Evolutionary conservation across 805 yeast genomes (phyloP).

Genomic region (Nakazawaea wickerhamii): DNA sequence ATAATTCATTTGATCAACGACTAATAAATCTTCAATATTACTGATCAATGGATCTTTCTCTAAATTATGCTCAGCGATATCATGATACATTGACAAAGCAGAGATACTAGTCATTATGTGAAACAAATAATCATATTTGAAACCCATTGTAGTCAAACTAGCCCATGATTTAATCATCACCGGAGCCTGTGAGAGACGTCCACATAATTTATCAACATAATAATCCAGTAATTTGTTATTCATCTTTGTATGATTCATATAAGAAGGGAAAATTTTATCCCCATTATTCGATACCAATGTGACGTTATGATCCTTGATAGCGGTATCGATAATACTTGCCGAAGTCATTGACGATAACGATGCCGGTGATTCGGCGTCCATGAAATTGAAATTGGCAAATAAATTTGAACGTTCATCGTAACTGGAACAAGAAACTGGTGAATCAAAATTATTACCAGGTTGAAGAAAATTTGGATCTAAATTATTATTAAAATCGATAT

Average conservation of each 20-base stretch:
- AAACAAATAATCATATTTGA: constrained; percentile 3
- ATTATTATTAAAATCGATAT: neutral
- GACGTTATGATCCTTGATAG: neutral
- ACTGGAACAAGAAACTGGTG: neutral
- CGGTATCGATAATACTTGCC: neutral
- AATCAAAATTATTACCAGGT: neutral
- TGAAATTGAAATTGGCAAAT: neutral
- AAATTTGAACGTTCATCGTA: neutral
- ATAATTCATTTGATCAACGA: constrained; percentile 5
- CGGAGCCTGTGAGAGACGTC: neutral
- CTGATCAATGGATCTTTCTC: neutral
- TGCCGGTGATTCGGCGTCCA: neutral
- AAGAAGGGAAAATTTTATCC: constrained; percentile 5
- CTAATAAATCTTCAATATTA: constrained; percentile 5
- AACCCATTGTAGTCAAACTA: neutral
- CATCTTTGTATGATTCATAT: constrained; percentile 3
- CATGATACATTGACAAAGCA: constrained; percentile 5
- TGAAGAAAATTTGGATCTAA: neutral
- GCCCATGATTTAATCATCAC: constrained; percentile 5
- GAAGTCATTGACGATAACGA: neutral
- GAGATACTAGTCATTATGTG: constrained; percentile 4
- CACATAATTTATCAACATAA: neutral
- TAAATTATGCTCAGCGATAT: neutral
- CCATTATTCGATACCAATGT: constrained; percentile 7
- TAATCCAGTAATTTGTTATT: constrained; percentile 8